Evolutionary conservation across 2,329 filamentous ascomycete genomes (phyloP).

Genomic region (Lasiodiplodia sp.): DNA sequence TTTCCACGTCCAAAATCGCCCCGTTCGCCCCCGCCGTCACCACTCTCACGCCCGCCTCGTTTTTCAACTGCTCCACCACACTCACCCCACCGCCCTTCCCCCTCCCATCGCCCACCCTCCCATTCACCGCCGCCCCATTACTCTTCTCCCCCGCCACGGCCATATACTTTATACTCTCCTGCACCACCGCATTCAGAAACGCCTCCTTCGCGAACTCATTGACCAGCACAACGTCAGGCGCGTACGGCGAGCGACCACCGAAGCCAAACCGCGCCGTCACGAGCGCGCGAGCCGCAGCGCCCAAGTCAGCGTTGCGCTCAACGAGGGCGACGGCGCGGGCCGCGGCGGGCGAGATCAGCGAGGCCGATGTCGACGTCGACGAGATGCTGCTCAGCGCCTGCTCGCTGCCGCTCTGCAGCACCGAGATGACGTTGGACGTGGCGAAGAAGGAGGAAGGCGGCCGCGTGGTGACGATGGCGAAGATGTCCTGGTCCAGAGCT

Average conservation of each 20-base stretch:
- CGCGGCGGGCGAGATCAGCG: slow-evolving; percentile 44
- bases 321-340: slow-evolving; percentile 62
- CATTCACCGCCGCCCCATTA: slow-evolving; percentile 4
- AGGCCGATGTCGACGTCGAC: slow-evolving; percentile 34
- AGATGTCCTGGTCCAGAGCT: slow-evolving; percentile 58
- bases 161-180: slow-evolving; percentile 44
- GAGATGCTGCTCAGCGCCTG: slow-evolving; percentile 11
- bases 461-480: slow-evolving; percentile 50
- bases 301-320: slow-evolving; percentile 65
- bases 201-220: slow-evolving; percentile 67
- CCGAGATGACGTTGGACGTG: slow-evolving; percentile 38
- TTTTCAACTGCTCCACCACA: slow-evolving; percentile 12
- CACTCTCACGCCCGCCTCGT: slow-evolving; percentile 9
- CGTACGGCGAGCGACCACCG: slow-evolving; percentile 65
- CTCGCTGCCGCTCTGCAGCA: slow-evolving; percentile 43
- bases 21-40: slow-evolving; percentile 27
- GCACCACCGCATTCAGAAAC: slow-evolving; percentile 43
- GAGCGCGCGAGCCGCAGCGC: slow-evolving; percentile 60
- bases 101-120: slow-evolving; percentile 2
- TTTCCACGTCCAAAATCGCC: slow-evolving; percentile 7
- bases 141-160: slow-evolving; percentile 22
- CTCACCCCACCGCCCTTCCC: background rate
- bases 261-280: slow-evolving; percentile 63
- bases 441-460: slow-evolving; percentile 38
- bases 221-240: slow-evolving; percentile 69